Conservation (phyloP, 108 stramenopile genomes). For the Pseudonitzschia multiseries region DNA sequence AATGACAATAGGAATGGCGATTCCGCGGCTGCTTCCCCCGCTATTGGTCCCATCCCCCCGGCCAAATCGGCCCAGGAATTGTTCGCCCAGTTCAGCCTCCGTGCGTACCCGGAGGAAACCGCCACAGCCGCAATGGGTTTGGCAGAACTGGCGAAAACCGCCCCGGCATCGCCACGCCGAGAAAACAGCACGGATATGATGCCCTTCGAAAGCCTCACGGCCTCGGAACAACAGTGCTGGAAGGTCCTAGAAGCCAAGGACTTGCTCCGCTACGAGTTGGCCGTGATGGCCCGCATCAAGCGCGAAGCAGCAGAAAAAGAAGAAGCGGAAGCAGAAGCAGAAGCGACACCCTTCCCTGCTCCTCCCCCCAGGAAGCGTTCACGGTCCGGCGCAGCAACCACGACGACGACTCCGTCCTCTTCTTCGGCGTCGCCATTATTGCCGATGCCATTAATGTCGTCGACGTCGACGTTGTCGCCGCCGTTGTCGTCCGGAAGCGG, state of each 20-base stretch:
- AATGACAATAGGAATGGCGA: too few relatives aligned
- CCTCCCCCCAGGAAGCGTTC: background rate
- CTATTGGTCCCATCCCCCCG: background rate
- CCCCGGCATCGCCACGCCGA: background rate
- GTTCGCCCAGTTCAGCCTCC: background rate
- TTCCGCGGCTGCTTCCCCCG: background rate
- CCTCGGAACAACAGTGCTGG: background rate
- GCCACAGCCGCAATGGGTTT: too few relatives aligned
- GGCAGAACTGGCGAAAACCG: too few relatives aligned
- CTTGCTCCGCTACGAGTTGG: background rate
- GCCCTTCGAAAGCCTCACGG: background rate
- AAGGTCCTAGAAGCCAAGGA: constrained; percentile 1
- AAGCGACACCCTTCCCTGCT: too few relatives aligned
- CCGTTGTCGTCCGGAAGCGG: too few relatives aligned
- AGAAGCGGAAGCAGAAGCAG: too few relatives aligned
- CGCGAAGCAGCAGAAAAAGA: too few relatives aligned
- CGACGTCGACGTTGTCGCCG: too few relatives aligned
- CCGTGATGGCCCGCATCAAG: background rate
- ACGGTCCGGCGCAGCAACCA: background rate
- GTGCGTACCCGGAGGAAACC: background rate
- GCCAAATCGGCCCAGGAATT: background rate
- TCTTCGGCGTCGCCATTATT: background rate
- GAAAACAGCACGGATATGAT: background rate
- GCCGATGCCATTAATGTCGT: too few relatives aligned
- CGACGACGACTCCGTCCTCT: background rate